Conservation (phyloP, 208 protist species). For the Blastocrithidia nonstop region DNA sequence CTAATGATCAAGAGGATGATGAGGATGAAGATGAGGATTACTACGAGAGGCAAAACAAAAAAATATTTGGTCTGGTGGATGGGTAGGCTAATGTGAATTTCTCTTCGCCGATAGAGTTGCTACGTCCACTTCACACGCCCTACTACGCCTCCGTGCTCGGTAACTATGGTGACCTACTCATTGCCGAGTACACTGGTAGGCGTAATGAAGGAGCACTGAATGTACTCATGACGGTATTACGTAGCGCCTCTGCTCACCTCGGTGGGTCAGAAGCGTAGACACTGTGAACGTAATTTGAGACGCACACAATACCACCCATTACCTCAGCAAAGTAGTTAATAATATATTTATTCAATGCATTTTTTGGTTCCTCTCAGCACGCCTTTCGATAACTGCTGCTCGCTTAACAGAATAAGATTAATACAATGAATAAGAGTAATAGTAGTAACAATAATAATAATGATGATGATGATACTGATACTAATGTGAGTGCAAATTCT, state of each 20-base stretch:
- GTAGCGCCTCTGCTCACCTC: constrained; percentile 41
- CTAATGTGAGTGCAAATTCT: no score
- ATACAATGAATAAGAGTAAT: no score
- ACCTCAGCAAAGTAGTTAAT: constrained; percentile 19
- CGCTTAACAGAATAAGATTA: no score
- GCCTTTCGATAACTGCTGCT: no score
- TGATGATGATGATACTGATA: no score
- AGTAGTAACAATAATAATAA: no score
- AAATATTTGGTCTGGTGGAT: not conserved
- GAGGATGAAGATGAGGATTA: constrained; percentile 15
- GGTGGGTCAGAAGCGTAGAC: constrained; percentile 41
- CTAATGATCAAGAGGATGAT: constrained; percentile 5
- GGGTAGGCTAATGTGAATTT: not conserved
- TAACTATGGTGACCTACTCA: constrained; percentile 45
- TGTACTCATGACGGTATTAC: constrained; percentile 48
- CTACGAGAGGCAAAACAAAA: not conserved
- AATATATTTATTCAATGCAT: constrained; percentile 48
- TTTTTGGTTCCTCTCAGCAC: constrained; percentile 22
- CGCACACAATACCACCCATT: constrained; percentile 21
- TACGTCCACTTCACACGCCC: constrained; percentile 18
- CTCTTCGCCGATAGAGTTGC: constrained; percentile 12
- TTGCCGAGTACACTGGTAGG: constrained; percentile 31
- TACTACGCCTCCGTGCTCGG: constrained; percentile 61
- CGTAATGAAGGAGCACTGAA: constrained; percentile 32
- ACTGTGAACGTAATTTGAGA: constrained; percentile 78